Conservation (phyloP, 192 early-diverging fungal genomes). For the Chytriomyces hyalinus region DNA sequence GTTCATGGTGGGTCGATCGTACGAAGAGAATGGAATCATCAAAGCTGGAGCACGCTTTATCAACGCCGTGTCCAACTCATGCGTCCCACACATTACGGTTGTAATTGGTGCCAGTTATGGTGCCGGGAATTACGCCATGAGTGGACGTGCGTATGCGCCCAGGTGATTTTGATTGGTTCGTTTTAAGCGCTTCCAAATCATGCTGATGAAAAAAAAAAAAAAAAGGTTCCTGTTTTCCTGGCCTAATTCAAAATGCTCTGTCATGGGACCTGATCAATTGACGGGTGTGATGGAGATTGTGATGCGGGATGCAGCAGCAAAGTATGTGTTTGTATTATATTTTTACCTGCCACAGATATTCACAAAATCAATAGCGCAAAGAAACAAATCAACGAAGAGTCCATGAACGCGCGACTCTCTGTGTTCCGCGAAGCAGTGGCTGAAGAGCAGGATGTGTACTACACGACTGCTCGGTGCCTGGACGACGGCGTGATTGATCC, state of each 20-base stretch:
- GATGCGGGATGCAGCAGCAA: conserved; percentile 63
- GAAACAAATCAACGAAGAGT: conserved; percentile 59
- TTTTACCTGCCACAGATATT: background rate
- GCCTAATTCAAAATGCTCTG: conserved; percentile 70
- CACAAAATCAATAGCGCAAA: conserved; percentile 41
- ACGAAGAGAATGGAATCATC: conserved; percentile 73
- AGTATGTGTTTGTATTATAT: conserved; percentile 37
- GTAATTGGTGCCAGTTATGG: conserved; percentile 73
- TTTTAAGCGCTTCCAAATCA: background rate
- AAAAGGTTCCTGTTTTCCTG: conserved; percentile 70
- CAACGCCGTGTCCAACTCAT: conserved; percentile 69
- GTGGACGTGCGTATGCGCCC: conserved; percentile 68
- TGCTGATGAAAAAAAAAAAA: no score
- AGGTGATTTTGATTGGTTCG: conserved; percentile 38
- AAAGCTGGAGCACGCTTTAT: conserved; percentile 72
- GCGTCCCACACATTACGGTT: conserved; percentile 46
- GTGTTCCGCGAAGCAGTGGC: conserved; percentile 62
- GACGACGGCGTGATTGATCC: conserved; percentile 72
- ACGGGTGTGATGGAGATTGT: conserved; percentile 72
- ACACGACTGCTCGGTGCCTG: conserved; percentile 60
- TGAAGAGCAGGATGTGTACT: conserved; percentile 66
- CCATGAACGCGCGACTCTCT: conserved; percentile 48
- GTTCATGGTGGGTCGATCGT: conserved; percentile 73
- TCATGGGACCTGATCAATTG: conserved; percentile 74
- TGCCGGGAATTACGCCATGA: conserved; percentile 75